Percentiles rank a stretch among this genome's conserved stretches.
Evolutionary conservation across 164 flowering plant species (phyloP).

Genomic region (Umbellularia californica): DNA sequence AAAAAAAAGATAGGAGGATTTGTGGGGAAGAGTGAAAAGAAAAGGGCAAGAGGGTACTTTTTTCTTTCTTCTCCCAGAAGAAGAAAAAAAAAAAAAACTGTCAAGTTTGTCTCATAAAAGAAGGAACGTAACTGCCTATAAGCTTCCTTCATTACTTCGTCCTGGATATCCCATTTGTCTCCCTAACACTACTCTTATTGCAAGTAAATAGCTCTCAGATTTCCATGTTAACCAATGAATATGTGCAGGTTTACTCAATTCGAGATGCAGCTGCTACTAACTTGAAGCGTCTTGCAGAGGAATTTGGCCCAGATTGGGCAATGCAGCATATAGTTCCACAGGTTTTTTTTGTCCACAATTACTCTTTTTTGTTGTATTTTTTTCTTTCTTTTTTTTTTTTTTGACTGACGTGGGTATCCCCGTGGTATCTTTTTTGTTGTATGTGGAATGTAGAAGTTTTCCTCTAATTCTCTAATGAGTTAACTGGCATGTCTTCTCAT

Average conservation of each 20-base stretch:
- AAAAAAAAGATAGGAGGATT: too few species aligned
- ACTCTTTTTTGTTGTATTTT: neutral
- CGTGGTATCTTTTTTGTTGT: neutral
- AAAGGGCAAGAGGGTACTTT: too few species aligned
- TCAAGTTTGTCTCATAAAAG: too few species aligned
- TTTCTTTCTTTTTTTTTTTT: too few species aligned
- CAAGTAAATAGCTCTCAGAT: neutral
- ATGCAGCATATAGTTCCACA: slow-evolving; percentile 78
- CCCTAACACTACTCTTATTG: too few species aligned
- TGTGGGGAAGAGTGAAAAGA: too few species aligned
- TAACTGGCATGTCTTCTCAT: slow-evolving; percentile 9
- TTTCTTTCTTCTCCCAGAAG: too few species aligned
- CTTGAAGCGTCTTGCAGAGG: slow-evolving; percentile 77
- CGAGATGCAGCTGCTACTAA: slow-evolving; percentile 84
- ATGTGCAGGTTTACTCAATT: slow-evolving; percentile 56
- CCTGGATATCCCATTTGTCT: too few species aligned
- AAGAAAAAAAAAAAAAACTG: too few species aligned
- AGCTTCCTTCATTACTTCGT: too few species aligned
- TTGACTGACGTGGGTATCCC: too few species aligned
- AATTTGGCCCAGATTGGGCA: slow-evolving; percentile 86
- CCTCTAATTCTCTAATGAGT: neutral
- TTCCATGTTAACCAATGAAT: neutral
- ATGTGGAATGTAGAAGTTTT: neutral
- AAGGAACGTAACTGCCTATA: too few species aligned
- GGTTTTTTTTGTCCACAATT: slow-evolving; percentile 17